Evolutionary conservation across 352 stramenopile genomes (phyloP), one percentile per base, ranked within the genome.

Genomic region (Pythium guiyangense): DNA sequence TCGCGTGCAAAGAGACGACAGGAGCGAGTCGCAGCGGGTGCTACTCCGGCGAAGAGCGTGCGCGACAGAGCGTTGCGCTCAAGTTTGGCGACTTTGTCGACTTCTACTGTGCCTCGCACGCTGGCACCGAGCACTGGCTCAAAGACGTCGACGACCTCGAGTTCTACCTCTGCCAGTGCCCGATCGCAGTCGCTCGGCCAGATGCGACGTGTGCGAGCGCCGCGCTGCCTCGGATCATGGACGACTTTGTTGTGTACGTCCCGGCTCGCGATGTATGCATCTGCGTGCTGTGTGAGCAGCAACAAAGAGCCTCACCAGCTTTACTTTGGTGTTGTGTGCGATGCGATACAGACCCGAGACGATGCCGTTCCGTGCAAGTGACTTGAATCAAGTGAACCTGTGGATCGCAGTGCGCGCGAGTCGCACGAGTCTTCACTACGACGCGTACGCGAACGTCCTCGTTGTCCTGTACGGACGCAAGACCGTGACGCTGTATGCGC

Each of bases 41-140:
- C 49, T 94, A 90, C 59, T 74, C 71, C 8, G 83, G 83, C 22
- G 74, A 86, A 57, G 71, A 88, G 49, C 60, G 65, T 18, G 55
- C 64, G 10, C 70, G 80, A 17, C 85, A 94, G 54, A 91, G 68
- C 34, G 76, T 94, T 4, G 66, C 88, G 43, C 52, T 92, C 39
- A 90, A 86, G 52, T 92, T 94, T 60, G 85, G 85, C 4, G 83
- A 93, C 54, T 94, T 92, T 58, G 56, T 94, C 15, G 78, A 74
- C 34, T 88, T 87, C 49, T 94, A 85, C 48, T 63, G 76, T 46
- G 77, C 83, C 15, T 27, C 64, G 12, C 74, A 71, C 35, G 62
- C 22, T 2, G 72, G 63, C 3, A 49, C 67, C 25, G 17, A 54
- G 11, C 85, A 94, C 63, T 94, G 85, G 85, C 63, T 94, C n/a